These are phyloP conservation scores for Candida tropicalis DNA, from an alignment of 1,139 yeast genomes.

Conservation along the genomic window DNA sequence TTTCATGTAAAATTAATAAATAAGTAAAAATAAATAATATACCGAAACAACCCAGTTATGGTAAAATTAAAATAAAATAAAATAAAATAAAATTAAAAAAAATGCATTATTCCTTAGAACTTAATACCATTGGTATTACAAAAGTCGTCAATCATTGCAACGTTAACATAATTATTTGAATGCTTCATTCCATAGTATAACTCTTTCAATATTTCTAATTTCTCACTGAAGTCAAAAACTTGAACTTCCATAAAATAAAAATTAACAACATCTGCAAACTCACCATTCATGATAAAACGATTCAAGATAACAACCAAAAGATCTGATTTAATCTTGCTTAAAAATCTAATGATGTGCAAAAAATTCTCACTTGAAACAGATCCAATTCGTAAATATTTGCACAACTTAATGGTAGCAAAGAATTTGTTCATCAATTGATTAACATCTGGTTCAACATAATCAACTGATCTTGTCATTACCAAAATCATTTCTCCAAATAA, in stretches of 20 bases:
- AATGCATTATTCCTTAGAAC: background rate
- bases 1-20: background rate
- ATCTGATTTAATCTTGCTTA: conserved; percentile 28
- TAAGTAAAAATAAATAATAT: background rate
- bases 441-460: conserved; percentile 2
- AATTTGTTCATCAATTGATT: conserved; percentile 13
- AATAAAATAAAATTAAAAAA: background rate
- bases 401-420: conserved; percentile 19
- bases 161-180: conserved; percentile 2
- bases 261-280: conserved; percentile 25
- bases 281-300: conserved; percentile 25
- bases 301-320: conserved; percentile 31
- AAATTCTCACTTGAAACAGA: conserved; percentile 28
- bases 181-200: conserved; percentile 17
- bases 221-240: conserved; percentile 20
- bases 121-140: conserved; percentile 7
- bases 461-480: background rate
- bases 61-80: background rate
- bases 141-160: conserved; percentile 6
- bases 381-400: conserved; percentile 23
- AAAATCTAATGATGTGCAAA: conserved; percentile 27
- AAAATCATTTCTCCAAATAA: conserved; percentile 8
- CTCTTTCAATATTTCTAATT: conserved; percentile 19
- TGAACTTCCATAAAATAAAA: conserved; percentile 34
- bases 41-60: background rate